These are phyloP conservation scores for Agrocybe praecox DNA, from an alignment of 768 basidiomycete genomes.

Conservation along the genomic window DNA sequence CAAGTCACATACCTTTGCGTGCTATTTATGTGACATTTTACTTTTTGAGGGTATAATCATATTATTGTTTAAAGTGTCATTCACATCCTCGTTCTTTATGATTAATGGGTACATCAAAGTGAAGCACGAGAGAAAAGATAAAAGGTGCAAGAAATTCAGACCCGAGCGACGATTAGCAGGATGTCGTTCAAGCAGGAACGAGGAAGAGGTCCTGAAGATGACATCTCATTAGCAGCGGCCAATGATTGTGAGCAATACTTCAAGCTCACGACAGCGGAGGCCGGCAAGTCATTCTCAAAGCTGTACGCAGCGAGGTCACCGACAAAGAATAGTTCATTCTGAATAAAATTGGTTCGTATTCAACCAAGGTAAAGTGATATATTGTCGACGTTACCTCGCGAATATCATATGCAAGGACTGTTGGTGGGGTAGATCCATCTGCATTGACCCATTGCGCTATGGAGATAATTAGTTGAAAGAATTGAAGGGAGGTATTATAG, in stretches of 20 bases:
- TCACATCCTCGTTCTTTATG: too few species aligned
- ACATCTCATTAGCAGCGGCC: not conserved
- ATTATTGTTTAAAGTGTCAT: too few species aligned
- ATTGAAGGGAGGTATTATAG: not conserved
- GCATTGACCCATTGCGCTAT: slow-evolving; percentile 50
- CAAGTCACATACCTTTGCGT: too few species aligned
- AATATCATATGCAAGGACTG: slow-evolving; percentile 40
- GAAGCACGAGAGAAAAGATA: too few species aligned
- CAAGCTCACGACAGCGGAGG: slow-evolving; percentile 36
- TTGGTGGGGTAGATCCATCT: slow-evolving; percentile 38
- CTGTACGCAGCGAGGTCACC: slow-evolving; percentile 46
- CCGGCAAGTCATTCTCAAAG: slow-evolving; percentile 26
- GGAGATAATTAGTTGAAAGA: not conserved
- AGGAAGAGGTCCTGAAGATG: slow-evolving; percentile 22
- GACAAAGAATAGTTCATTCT: slow-evolving; percentile 45
- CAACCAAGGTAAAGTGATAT: not conserved
- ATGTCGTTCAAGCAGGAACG: slow-evolving; percentile 5
- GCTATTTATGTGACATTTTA: too few species aligned
- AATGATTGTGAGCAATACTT: not conserved
- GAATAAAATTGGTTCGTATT: not conserved
- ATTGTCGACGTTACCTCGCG: slow-evolving; percentile 22
- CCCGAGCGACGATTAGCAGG: not conserved
- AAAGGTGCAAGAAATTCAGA: not conserved
- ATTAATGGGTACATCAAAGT: too few species aligned
- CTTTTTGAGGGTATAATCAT: too few species aligned